Conservation (phyloP, 2,329 filamentous ascomycete genomes). For the Ophiocordyceps camponoti-rufipedis region DNA sequence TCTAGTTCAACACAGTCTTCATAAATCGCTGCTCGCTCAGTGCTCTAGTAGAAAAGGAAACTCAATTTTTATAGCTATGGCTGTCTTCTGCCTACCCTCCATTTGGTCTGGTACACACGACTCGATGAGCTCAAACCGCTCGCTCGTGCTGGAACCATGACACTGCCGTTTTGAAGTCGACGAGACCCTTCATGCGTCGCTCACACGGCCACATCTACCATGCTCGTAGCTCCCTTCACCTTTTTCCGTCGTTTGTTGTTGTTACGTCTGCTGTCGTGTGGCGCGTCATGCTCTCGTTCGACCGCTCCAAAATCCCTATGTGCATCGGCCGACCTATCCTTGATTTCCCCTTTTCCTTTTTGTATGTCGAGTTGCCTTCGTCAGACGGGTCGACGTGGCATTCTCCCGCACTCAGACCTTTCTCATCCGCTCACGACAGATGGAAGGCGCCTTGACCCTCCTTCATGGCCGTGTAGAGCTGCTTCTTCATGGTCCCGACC, state of each 20-base stretch:
- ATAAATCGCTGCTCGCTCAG: background rate
- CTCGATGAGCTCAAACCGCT: background rate
- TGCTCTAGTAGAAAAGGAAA: background rate
- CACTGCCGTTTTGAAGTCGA: background rate
- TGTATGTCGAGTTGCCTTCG: too few species aligned
- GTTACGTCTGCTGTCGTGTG: conserved; percentile 5
- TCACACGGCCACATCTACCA: conserved; percentile 2
- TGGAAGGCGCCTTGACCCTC: conserved; percentile 98
- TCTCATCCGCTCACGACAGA: conserved; percentile 40
- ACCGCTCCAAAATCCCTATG: background rate
- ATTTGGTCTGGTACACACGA: background rate
- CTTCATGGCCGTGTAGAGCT: conserved; percentile 69
- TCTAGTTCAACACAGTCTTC: background rate
- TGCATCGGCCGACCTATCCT: background rate
- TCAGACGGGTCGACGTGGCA: too few species aligned
- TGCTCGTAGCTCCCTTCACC: conserved; percentile 1
- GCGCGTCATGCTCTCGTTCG: conserved; percentile 7
- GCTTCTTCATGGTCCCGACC: conserved; percentile 57
- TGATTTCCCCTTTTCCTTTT: background rate
- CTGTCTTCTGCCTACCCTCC: background rate
- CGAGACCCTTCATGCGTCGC: background rate
- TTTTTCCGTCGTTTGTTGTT: background rate
- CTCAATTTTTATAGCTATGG: background rate
- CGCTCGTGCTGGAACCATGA: background rate
- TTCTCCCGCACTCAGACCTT: background rate